Evolutionary conservation across 225 moss, liverwort and hornwort genomes (phyloP).

Genomic region (Pseudisothecium myosuroides): DNA sequence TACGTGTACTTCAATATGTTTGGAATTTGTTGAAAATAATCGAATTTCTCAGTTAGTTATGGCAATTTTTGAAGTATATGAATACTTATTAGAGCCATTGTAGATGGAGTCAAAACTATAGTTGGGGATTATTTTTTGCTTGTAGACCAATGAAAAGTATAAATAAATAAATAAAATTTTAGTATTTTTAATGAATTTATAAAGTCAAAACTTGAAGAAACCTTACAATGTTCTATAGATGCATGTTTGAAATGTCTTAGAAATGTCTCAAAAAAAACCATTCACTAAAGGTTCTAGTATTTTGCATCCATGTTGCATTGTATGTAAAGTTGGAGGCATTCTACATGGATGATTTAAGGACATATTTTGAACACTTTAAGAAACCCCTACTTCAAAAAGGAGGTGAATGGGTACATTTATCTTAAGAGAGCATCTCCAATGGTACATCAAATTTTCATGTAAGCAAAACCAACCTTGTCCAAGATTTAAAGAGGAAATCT

Average conservation of each 20-base stretch:
- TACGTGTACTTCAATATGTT: neutral
- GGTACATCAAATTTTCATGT: neutral
- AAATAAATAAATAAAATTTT: no score
- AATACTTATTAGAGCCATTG: neutral
- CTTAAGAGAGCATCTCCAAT: neutral
- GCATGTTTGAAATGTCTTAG: neutral
- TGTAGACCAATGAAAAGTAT: neutral
- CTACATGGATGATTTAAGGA: accelerated
- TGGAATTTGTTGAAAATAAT: neutral
- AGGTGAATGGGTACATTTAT: neutral
- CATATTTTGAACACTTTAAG: neutral
- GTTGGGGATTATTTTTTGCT: neutral
- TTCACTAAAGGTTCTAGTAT: neutral
- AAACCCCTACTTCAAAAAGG: neutral
- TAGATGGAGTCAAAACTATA: neutral
- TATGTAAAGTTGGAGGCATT: neutral
- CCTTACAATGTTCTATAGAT: accelerated
- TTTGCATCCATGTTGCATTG: neutral
- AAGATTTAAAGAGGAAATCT: neutral
- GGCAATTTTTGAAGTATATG: neutral
- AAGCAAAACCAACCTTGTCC: accelerated
- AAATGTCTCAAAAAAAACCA: neutral
- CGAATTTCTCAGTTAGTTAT: neutral
- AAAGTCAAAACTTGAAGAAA: neutral
- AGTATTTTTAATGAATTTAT: neutral